A percentile compares a stretch with the other conserved stretches of the same genome.
Conservation (phyloP, 176 grass and related monocot species). For the Triticum monococcum region DNA sequence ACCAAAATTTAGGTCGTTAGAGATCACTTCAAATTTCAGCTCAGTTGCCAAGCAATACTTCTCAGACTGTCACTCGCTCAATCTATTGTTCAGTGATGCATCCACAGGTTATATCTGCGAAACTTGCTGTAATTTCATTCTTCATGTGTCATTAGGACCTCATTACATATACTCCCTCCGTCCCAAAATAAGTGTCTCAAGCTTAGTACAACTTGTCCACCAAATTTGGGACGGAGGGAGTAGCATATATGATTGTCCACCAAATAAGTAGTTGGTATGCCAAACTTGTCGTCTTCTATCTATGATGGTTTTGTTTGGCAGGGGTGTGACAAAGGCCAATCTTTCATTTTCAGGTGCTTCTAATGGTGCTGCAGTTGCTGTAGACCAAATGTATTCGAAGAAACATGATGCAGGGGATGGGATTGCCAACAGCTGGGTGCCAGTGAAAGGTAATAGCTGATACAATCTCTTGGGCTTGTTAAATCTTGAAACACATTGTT, state of each 20-base stretch:
- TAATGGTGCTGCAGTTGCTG: conserved; percentile 28
- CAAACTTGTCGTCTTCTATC: conserved; percentile 17
- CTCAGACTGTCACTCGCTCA: conserved; percentile 85
- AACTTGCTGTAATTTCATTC: background rate
- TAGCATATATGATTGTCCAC: no score
- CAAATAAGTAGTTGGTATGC: conserved; percentile 22
- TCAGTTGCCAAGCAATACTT: conserved; percentile 90
- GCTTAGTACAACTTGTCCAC: no score
- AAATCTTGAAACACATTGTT: background rate
- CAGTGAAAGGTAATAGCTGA: conserved; percentile 32
- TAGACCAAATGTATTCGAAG: conserved; percentile 40
- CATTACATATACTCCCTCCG: background rate
- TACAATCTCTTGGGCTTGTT: background rate
- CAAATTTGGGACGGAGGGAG: no score
- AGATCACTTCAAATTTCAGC: conserved; percentile 71
- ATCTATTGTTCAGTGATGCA: conserved; percentile 80
- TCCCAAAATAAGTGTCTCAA: no score
- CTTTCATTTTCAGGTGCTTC: conserved; percentile 36
- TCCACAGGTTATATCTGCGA: conserved; percentile 45
- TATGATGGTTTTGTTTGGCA: conserved; percentile 19
- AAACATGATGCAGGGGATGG: conserved; percentile 37
- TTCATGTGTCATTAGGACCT: background rate
- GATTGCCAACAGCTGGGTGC: conserved; percentile 33
- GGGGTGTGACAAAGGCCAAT: conserved; percentile 13
- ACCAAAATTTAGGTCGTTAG: conserved; percentile 75